These are phyloP conservation scores for Russula abietina DNA, from an alignment of 768 basidiomycete species.

Conservation along the genomic window DNA sequence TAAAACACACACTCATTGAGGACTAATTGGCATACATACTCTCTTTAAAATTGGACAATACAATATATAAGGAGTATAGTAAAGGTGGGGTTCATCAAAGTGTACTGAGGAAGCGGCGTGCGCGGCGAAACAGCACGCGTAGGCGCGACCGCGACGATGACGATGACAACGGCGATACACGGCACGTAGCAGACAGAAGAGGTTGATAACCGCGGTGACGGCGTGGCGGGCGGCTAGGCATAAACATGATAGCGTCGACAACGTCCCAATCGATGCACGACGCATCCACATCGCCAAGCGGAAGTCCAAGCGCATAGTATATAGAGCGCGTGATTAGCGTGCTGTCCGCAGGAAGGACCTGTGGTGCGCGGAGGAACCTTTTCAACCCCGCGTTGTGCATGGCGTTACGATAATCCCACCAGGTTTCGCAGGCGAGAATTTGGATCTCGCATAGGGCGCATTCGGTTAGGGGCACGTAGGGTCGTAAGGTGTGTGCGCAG, in stretches of 20 bases:
- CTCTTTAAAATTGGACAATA: background rate
- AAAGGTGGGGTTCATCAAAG: no score
- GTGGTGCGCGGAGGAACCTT: conserved; percentile 1
- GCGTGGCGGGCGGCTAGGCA: background rate
- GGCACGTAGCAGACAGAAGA: no score
- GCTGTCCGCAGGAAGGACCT: background rate
- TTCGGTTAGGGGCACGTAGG: background rate
- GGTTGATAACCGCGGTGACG: background rate
- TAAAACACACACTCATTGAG: background rate
- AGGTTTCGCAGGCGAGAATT: conserved; percentile 10
- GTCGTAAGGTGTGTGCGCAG: background rate
- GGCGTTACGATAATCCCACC: conserved; percentile 12
- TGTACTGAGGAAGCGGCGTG: background rate
- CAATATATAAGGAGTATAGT: background rate
- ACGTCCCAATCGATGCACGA: conserved; percentile 12
- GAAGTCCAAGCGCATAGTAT: conserved; percentile 5
- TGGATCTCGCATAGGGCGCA: background rate
- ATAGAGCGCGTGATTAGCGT: conserved; percentile 3
- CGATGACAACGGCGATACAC: no score
- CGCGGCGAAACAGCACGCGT: conserved; percentile 7
- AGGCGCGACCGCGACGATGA: conserved; percentile 1
- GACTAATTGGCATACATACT: background rate
- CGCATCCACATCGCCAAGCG: conserved; percentile 1
- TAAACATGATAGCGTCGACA: conserved; percentile 1
- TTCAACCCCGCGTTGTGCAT: no score